Conservation (phyloP, 768 basidiomycete genomes). For the Boletus tylopilopsis region DNA sequence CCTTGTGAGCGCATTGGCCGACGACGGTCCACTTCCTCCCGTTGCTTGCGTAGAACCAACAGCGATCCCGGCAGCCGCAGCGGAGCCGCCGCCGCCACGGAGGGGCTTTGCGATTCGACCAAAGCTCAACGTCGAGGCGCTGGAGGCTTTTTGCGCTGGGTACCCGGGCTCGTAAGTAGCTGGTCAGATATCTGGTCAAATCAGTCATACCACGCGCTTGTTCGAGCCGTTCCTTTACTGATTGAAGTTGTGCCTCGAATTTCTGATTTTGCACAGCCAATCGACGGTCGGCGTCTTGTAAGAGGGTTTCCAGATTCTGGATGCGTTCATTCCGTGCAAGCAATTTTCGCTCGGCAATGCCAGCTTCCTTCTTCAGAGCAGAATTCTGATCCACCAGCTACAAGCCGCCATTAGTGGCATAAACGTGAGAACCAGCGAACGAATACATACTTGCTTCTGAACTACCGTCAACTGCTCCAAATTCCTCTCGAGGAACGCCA, state of each 20-base stretch:
- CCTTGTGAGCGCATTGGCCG: constrained; percentile 63
- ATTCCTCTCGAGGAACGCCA: constrained; percentile 97
- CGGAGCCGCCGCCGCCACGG: constrained; percentile 81
- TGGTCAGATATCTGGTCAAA: constrained; percentile 13
- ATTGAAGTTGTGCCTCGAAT: constrained; percentile 90
- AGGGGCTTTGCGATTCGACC: constrained; percentile 97
- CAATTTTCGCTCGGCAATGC: constrained; percentile 93
- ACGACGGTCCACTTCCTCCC: constrained; percentile 41
- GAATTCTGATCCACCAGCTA: constrained; percentile 99
- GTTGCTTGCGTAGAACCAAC: constrained; percentile 39
- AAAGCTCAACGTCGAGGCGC: constrained; percentile 73
- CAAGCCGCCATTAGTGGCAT: constrained; percentile 17
- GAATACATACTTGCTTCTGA: constrained; percentile 81
- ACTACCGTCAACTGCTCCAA: constrained; percentile 92
- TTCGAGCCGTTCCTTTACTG: constrained; percentile 87
- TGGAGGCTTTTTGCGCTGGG: constrained; percentile 69
- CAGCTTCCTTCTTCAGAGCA: constrained; percentile 94
- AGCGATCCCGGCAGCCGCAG: constrained; percentile 36
- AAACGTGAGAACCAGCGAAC: background rate
- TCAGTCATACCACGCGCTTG: constrained; percentile 77
- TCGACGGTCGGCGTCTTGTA: constrained; percentile 92
- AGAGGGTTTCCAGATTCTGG: constrained; percentile 88
- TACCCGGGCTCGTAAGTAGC: constrained; percentile 28
- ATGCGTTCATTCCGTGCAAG: constrained; percentile 97
- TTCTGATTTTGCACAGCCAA: constrained; percentile 92